These are phyloP conservation scores for Arthroderma sp. DNA, from an alignment of 2,329 filamentous ascomycete species.

Conservation along the genomic window DNA sequence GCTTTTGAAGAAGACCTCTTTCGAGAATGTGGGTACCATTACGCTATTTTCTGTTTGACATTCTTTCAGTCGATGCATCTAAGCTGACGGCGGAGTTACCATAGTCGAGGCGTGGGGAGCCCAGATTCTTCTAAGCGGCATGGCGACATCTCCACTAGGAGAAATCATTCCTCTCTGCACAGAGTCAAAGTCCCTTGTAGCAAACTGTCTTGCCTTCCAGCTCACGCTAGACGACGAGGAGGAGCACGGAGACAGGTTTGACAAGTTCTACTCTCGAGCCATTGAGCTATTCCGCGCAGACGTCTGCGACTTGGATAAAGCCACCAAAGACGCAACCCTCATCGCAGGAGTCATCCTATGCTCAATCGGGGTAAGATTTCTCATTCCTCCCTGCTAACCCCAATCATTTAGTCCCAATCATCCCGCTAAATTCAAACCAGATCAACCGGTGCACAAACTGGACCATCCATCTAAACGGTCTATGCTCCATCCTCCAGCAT, in stretches of 20 bases:
- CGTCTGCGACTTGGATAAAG: slow-evolving; percentile 4
- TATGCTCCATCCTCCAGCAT: slow-evolving; percentile 6
- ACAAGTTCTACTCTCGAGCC: slow-evolving; percentile 6
- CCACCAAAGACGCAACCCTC: slow-evolving; percentile 6
- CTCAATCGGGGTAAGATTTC: slow-evolving; percentile 6
- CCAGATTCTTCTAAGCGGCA: slow-evolving; percentile 5
- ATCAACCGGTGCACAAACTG: slow-evolving; percentile 9
- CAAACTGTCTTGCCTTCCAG: slow-evolving; percentile 9
- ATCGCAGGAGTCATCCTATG: slow-evolving; percentile 8
- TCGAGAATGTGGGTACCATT: slow-evolving; percentile 6
- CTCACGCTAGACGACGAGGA: slow-evolving; percentile 7
- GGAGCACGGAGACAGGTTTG: slow-evolving; percentile 6
- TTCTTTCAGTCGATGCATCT: background rate
- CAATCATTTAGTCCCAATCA: too few species aligned
- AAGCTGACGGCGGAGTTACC: background rate
- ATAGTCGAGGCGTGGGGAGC: slow-evolving; percentile 9
- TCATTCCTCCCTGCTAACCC: background rate
- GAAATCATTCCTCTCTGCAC: slow-evolving; percentile 5
- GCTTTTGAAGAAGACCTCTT: slow-evolving; percentile 8
- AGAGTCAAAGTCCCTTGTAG: slow-evolving; percentile 7
- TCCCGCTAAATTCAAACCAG: background rate
- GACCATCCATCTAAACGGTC: slow-evolving; percentile 9
- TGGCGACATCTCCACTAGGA: slow-evolving; percentile 5
- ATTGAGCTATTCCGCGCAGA: slow-evolving; percentile 7
- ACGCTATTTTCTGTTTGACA: background rate